Conservation (phyloP, 31 red algal species). For the Asparagopsis taxiformis region DNA sequence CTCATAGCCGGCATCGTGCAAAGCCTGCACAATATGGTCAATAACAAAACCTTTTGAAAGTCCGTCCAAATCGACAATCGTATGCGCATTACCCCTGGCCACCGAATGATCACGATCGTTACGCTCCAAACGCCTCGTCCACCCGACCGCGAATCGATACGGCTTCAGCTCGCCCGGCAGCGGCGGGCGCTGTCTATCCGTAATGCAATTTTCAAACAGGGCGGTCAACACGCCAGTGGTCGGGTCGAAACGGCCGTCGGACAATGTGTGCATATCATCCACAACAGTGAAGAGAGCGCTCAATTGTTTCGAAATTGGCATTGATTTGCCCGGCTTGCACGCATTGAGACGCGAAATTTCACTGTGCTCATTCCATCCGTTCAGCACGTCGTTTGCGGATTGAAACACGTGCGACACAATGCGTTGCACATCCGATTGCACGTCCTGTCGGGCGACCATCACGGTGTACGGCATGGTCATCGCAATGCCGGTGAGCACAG, state of each 20-base stretch:
- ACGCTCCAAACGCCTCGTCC: constrained; percentile 21
- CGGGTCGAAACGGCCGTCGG: constrained; percentile 71
- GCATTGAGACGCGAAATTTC: constrained; percentile 43
- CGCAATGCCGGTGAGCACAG: constrained; percentile 38
- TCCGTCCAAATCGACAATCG: constrained; percentile 52
- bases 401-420: constrained; percentile 33
- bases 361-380: constrained; percentile 49
- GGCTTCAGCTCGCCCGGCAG: constrained; percentile 16
- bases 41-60: constrained; percentile 63
- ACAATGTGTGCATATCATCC: constrained; percentile 21
- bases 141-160: constrained; percentile 47
- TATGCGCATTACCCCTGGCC: constrained; percentile 43
- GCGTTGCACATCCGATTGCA: background rate
- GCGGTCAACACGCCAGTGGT: constrained; percentile 52
- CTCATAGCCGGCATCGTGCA: constrained; percentile 4
- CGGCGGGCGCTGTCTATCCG: constrained; percentile 40
- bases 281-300: constrained; percentile 29
- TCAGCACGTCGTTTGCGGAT: constrained; percentile 23
- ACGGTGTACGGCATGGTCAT: constrained; percentile 78
- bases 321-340: constrained; percentile 20
- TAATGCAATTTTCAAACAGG: constrained; percentile 43
- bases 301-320: constrained; percentile 26
- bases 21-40: constrained; percentile 15
- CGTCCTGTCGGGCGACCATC: constrained; percentile 26
- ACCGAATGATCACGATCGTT: background rate